A percentile compares a stretch with the other conserved stretches of the same genome.
Conservation (phyloP, 2,329 filamentous ascomycete species). For the Exophiala phaeomuriformis region DNA sequence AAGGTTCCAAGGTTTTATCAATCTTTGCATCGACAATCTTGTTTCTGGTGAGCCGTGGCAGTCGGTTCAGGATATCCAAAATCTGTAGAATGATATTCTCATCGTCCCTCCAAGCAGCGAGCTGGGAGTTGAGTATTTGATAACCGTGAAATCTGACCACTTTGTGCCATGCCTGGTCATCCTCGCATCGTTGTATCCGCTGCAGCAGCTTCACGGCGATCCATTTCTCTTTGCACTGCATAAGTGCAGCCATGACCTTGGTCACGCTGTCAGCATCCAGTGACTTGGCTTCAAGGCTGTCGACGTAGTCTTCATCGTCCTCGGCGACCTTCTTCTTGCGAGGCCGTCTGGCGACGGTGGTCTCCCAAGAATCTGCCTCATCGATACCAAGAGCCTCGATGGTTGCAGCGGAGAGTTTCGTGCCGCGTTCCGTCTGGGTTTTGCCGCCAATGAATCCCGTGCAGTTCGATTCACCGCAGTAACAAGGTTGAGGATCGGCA, state of each 20-base stretch:
- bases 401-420: constrained; percentile 78
- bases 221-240: constrained; percentile 99
- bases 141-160: constrained; percentile 97
- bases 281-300: constrained; percentile 70
- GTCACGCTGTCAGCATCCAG: constrained; percentile 77
- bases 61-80: constrained; percentile 76
- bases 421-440: constrained; percentile 91
- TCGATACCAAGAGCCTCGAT: constrained; percentile 96
- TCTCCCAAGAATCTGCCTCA: constrained; percentile 76
- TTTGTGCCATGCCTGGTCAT: constrained; percentile 77
- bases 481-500: constrained; percentile 92
- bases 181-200: constrained; percentile 78
- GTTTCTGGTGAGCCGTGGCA: constrained; percentile 87
- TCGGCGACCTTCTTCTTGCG: constrained; percentile 90
- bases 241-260: constrained; percentile 91
- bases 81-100: constrained; percentile 83
- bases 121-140: constrained; percentile 79
- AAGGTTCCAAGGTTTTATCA: constrained; percentile 65
- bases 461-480: constrained; percentile 90
- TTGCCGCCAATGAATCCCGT: constrained; percentile 95
- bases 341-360: constrained; percentile 77
- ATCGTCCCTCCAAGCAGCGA: constrained; percentile 82
- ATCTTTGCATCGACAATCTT: constrained; percentile 97
- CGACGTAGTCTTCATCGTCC: constrained; percentile 92
- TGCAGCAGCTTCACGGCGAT: constrained; percentile 90